Conservation (phyloP, 345 rosid genomes). For the Euclidium syriacum region DNA sequence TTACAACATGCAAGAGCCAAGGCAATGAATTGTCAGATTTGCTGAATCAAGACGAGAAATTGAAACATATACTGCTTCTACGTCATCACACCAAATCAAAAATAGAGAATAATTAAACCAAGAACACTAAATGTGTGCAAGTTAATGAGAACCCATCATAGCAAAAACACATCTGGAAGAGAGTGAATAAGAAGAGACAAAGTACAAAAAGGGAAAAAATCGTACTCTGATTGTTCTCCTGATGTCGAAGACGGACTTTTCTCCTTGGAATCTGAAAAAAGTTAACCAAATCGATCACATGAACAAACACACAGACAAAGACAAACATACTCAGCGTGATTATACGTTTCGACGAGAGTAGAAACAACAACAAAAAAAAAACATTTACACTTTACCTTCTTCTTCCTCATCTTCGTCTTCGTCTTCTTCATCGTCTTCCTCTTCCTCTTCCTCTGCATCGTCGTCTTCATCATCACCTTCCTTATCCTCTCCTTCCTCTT, state of each 20-base stretch:
- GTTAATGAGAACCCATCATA: not conserved
- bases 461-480: conserved; percentile 20
- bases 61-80: not conserved
- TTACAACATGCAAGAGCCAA: conserved; percentile 39
- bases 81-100: not conserved
- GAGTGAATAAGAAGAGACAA: not conserved
- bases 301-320: conserved; percentile 10
- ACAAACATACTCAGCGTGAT: not conserved
- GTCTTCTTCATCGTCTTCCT: not conserved
- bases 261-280: conserved; percentile 52
- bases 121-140: conserved; percentile 10
- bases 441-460: conserved; percentile 27
- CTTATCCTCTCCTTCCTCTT: not conserved
- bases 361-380: not conserved
- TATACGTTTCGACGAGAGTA: conserved; percentile 11
- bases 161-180: not conserved
- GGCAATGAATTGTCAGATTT: conserved; percentile 1
- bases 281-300: conserved; percentile 18
- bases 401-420: conserved; percentile 20
- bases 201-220: conserved; percentile 6
- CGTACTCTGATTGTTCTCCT: conserved; percentile 66
- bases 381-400: conserved; percentile 33
- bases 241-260: conserved; percentile 47
- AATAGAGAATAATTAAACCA: conserved; percentile 11
- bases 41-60: not conserved